Conservation (phyloP, 345 rosid genomes). For the Eucalyptus curtisii region DNA sequence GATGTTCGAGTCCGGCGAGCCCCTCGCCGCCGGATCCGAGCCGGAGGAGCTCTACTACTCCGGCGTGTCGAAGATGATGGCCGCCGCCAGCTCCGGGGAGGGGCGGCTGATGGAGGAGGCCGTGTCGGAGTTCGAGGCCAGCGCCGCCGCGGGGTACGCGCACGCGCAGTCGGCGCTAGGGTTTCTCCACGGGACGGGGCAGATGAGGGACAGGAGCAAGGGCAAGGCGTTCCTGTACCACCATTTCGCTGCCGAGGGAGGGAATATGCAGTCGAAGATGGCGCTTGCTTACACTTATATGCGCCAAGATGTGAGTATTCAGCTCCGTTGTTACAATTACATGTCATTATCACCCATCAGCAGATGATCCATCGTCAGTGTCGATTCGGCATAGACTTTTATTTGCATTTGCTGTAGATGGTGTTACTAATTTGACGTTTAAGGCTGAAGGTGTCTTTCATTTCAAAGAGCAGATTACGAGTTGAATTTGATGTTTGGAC, state of each 20-base stretch:
- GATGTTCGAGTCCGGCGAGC: conserved; percentile 65
- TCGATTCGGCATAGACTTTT: neutral
- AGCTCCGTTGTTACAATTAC: neutral
- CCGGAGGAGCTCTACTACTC: conserved; percentile 33
- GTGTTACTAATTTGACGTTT: neutral
- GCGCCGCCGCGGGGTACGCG: conserved; percentile 50
- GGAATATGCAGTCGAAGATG: conserved; percentile 90
- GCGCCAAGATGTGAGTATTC: conserved; percentile 71
- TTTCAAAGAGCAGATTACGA: neutral
- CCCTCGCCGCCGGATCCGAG: neutral
- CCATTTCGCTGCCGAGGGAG: conserved; percentile 59
- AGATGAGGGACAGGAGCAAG: conserved; percentile 57
- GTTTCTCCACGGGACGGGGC: conserved; percentile 58
- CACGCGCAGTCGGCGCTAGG: conserved; percentile 74
- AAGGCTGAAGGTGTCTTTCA: neutral
- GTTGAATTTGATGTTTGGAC: neutral
- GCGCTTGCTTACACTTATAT: conserved; percentile 75
- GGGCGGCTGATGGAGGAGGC: conserved; percentile 62
- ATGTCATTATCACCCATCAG: neutral
- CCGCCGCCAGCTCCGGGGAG: conserved; percentile 45
- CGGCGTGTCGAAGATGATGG: conserved; percentile 40
- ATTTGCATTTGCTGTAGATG: neutral
- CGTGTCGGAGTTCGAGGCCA: conserved; percentile 42
- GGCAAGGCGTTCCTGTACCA: conserved; percentile 76
- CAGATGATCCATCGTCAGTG: neutral